Evolutionary conservation across 305 asterid species (phyloP), one percentile per base, ranked within the genome.

Genomic region (Nicotiana rustica): DNA sequence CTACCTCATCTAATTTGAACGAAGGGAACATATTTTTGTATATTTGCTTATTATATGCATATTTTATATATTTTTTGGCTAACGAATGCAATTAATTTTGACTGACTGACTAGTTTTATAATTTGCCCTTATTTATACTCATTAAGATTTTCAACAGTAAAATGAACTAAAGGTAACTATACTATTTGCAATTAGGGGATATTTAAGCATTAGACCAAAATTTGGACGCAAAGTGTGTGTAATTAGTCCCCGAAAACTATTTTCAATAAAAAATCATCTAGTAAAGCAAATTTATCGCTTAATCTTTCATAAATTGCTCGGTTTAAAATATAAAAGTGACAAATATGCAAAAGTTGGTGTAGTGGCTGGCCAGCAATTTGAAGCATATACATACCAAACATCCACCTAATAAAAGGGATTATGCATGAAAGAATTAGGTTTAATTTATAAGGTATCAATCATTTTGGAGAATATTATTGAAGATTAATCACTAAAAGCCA

Each of bases 401-500:
- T 75, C 80, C 65, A 41, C 70, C 60, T 79, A 62, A 79, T 25
- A 41, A 79, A 79, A 61, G 15, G 5, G 76, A 79, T 64, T 61
- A 79, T 62, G 82, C 29, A 36, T 14, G 82, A 38, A 64, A 61
- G n/a, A 21, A 71, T 6, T 18, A 31, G 61, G 82, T 38, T 79
- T 29, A 29, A 29, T 29, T 29, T 79, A 41, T 41, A 41, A 60
- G 82, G 61, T 62, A 21, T 75, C 80, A 75, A 75, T 52, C 1
- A 79, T 79, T 79, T 64, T 13, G 82, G 47, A 38, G 73, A 79
- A 79, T 49, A 61, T 49, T 79, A 62, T 38, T 60, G 15, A 62
- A 62, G 13, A 60, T 14, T 41, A 79, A 62, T 29, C 9, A 62
- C 25, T 13, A 79, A 61, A 36, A 44, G 62, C 5, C 76, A 38